phyloP scores from a whole-genome alignment of 1,284 basidiomycete genomes.

The Apiotrichum sp. region DNA sequence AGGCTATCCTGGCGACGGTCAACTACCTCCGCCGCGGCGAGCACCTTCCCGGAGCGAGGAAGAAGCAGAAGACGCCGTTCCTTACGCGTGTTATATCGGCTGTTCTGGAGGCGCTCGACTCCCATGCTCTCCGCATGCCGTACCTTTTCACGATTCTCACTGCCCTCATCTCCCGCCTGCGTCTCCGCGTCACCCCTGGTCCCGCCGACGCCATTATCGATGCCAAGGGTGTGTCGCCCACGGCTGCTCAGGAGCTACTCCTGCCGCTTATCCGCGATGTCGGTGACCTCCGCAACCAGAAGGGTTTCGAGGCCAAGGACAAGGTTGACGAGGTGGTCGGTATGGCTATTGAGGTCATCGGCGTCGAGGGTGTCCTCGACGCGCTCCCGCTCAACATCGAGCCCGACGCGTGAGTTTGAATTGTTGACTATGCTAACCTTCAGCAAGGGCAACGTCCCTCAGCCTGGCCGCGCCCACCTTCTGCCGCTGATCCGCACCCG shows the following conservation, averaged over 20 bases:
- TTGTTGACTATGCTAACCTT: neutral
- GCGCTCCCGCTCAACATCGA: constrained; percentile 81
- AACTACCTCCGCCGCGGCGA: constrained; percentile 37
- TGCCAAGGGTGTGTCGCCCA: constrained; percentile 46
- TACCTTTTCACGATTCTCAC: constrained; percentile 59
- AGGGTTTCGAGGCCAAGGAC: constrained; percentile 86
- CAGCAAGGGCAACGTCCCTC: constrained; percentile 36
- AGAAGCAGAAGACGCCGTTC: constrained; percentile 54
- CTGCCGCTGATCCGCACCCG: constrained; percentile 79
- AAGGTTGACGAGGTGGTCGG: constrained; percentile 75
- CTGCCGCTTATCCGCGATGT: constrained; percentile 67
- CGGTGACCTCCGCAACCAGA: constrained; percentile 67
- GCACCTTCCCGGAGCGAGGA: constrained; percentile 39
- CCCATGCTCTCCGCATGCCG: constrained; percentile 60
- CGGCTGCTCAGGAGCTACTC: constrained; percentile 67
- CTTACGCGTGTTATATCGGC: constrained; percentile 61
- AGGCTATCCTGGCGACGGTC: constrained; percentile 55
- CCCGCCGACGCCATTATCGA: constrained; percentile 48
- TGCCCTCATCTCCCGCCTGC: constrained; percentile 48
- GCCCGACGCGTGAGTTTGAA: constrained; percentile 52
- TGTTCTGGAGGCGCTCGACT: constrained; percentile 60
- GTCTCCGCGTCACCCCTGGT: constrained; percentile 34
- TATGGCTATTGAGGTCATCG: constrained; percentile 76
- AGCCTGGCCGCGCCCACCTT: constrained; percentile 71
- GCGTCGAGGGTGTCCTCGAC: constrained; percentile 71